Base-by-base conservation (phyloP, 1,284 basidiomycete genomes). In the Laetiporus sulphureus region DNA sequence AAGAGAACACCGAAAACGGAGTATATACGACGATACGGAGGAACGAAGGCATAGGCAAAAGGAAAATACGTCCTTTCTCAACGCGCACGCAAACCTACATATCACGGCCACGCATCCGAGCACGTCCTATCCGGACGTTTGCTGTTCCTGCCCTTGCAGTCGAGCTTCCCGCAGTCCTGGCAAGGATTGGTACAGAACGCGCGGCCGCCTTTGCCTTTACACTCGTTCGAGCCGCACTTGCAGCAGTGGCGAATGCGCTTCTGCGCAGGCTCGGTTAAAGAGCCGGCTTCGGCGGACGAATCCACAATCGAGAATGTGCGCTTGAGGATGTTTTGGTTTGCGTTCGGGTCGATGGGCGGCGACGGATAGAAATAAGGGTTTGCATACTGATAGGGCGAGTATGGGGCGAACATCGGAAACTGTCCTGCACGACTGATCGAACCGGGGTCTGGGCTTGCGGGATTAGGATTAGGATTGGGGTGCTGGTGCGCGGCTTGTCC, bases 141-240 rank as follows among this genome's bases (percentile, higher is more conserved):
- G 55, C 77, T 81, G 54, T 84, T 86, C 59, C 83, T 67, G 27
- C 83, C 83, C 53, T 71, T 77, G 56, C 83, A 86, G 20, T 80
- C 79, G 49, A 78, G 52, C 64, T 79, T 79, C 16, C 81, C 80
- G 56, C 83, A 86, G 59, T 86, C 83, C 64, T 84, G 79, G 52
- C 83, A 86, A 32, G 73, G 65, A 56, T 78, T 83, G 50, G 64
- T 66, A 57, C 83, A 86, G 56, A 83, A 84, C 34, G 66, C 65
- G 21, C 80, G 66, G 6, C 83, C 83, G 8, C 83, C 83, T 51
- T 85, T 86, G 35, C 83, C 83, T 58, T 86, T 86, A 60, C 83
- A 86, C 20, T 82, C 76, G 58, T 80, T 76, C 33, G 73, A 78
- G 10, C 83, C 83, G 46, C 83, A 86, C 63, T 86, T 86, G 56